phyloP scores from a whole-genome alignment of 306 rosid species.

The Myrica gale region DNA sequence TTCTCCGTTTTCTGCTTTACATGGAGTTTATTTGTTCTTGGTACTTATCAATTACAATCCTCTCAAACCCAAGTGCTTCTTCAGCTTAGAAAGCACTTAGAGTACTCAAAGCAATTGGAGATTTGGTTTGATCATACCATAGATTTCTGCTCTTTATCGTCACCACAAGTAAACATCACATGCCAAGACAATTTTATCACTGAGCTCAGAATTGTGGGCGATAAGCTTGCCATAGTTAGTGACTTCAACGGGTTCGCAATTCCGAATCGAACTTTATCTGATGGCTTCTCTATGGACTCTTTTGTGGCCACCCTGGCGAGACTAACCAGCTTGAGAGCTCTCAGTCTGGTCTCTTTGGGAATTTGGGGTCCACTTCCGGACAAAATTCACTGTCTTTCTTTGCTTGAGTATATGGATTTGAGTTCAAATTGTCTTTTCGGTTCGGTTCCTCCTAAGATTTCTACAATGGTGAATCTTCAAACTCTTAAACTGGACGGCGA shows the following conservation, averaged over 20 bases:
- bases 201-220: no score
- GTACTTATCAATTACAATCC: slow-evolving; percentile 61
- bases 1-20: slow-evolving; percentile 40
- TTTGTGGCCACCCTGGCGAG: slow-evolving; percentile 80
- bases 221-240: no score
- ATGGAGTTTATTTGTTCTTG: slow-evolving; percentile 43
- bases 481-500: slow-evolving; percentile 60
- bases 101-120: slow-evolving; percentile 71
- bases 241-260: no score
- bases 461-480: slow-evolving; percentile 65
- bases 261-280: no score
- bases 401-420: slow-evolving; percentile 75
- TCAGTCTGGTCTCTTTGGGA: slow-evolving; percentile 74
- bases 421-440: slow-evolving; percentile 84
- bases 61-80: slow-evolving; percentile 95
- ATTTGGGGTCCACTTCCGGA: slow-evolving; percentile 91
- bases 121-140: slow-evolving; percentile 62
- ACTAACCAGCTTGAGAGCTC: slow-evolving; percentile 60
- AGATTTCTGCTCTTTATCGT: slow-evolving; percentile 61
- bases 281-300: no score
- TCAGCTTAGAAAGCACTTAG: slow-evolving; percentile 78
- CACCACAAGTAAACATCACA: slow-evolving; percentile 55
- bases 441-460: slow-evolving; percentile 78
- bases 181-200: slow-evolving; percentile 66
- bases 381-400: slow-evolving; percentile 66